Percentiles rank a stretch among this genome's conserved stretches.
Evolutionary conservation across 495 filamentous ascomycete genomes (phyloP).

Genomic region (Penicillium crystallinum): DNA sequence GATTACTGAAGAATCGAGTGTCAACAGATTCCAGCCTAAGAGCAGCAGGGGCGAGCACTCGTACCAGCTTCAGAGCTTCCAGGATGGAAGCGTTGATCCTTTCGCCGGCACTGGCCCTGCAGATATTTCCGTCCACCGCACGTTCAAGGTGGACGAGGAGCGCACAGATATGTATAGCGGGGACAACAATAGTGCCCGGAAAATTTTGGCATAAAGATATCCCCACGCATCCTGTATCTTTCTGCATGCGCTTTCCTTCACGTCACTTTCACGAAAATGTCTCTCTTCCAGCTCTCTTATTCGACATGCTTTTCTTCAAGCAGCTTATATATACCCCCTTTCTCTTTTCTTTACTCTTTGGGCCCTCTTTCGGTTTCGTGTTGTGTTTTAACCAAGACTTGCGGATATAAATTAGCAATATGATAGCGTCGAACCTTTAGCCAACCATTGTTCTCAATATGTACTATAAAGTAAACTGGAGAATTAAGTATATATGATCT

Average conservation of each 20-base stretch:
- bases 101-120: neutral
- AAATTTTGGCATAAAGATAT: neutral
- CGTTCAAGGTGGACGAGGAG: conserved; percentile 12
- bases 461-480: no score
- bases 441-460: no score
- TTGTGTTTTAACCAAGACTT: no score
- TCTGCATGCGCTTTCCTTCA: neutral
- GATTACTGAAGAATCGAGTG: neutral
- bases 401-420: no score
- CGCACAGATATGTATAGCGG: neutral
- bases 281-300: no score
- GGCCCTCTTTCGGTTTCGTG: no score
- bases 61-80: conserved; percentile 16
- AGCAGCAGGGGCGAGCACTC: conserved; percentile 5
- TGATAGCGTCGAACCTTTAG: no score
- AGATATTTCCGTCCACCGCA: conserved; percentile 9
- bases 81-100: neutral
- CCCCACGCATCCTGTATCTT: neutral
- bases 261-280: no score
- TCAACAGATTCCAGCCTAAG: conserved; percentile 5
- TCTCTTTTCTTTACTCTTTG: no score
- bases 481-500: no score
- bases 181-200: conserved; percentile 5
- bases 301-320: no score
- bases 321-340: no score